These are phyloP conservation scores for Aspergillus ellipticus DNA, from an alignment of 495 filamentous ascomycete species.

Conservation along the genomic window DNA sequence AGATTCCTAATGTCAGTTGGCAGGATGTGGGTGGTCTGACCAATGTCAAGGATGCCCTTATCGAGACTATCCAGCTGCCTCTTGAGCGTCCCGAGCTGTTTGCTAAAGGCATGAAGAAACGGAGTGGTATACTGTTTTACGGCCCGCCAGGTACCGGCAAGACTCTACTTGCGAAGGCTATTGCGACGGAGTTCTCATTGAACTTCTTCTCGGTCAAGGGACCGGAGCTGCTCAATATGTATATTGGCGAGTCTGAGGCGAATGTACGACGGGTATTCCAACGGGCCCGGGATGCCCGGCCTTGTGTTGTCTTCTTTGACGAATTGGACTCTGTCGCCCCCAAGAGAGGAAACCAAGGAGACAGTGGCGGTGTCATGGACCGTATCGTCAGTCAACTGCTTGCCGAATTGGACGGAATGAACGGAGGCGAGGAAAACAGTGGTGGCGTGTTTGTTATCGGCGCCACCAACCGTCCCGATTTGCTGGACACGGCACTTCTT, in stretches of 20 bases:
- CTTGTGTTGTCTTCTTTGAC: conserved; percentile 98
- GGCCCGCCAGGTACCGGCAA: conserved; percentile 96
- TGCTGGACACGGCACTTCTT: conserved; percentile 86
- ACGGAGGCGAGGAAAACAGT: conserved; percentile 76
- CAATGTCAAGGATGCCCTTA: conserved; percentile 91
- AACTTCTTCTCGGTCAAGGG: conserved; percentile 99
- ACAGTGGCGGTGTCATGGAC: conserved; percentile 98
- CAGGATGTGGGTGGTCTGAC: conserved; percentile 91
- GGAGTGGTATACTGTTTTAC: conserved; percentile 96
- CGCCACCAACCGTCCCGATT: conserved; percentile 90
- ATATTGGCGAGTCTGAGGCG: conserved; percentile 97
- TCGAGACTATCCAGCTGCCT: conserved; percentile 94
- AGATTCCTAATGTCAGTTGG: conserved; percentile 97
- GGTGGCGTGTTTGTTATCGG: conserved; percentile 97
- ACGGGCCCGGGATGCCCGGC: conserved; percentile 87
- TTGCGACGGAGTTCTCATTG: conserved; percentile 95
- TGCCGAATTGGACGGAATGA: conserved; percentile 96
- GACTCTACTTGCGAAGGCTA: conserved; percentile 93
- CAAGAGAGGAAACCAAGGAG: conserved; percentile 95
- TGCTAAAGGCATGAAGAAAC: conserved; percentile 98
- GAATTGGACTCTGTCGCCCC: conserved; percentile 96
- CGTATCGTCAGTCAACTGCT: conserved; percentile 94
- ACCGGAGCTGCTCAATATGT: conserved; percentile 97
- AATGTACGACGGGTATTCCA: conserved; percentile 97
- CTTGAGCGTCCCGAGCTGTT: conserved; percentile 92